Evolutionary conservation across 169 alveolate genomes (phyloP).

Genomic region (Eimeria falciformis): DNA sequence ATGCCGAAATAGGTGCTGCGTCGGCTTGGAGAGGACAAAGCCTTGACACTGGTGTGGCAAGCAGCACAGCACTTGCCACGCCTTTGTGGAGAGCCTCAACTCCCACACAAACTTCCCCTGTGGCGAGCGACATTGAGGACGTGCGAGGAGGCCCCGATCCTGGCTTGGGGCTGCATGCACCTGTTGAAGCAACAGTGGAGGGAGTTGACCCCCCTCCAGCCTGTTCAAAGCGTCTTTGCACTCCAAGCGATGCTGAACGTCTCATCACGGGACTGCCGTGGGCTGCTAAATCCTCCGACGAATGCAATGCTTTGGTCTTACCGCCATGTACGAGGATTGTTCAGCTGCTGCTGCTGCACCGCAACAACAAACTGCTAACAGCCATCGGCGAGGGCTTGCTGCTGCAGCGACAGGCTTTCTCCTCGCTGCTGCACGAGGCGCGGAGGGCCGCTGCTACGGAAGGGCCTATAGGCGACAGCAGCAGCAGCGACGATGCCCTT

Average conservation of each 20-base stretch:
- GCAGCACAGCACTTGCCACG: too few relatives aligned
- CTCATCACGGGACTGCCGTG: constrained; percentile 47
- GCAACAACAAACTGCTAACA: constrained; percentile 44
- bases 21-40: too few relatives aligned
- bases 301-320: constrained; percentile 66
- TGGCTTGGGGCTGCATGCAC: too few relatives aligned
- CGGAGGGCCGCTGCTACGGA: constrained; percentile 1
- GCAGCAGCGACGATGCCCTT: constrained; percentile 41
- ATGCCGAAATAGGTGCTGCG: too few relatives aligned
- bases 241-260: constrained; percentile 1
- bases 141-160: too few relatives aligned
- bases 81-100: too few relatives aligned
- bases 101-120: too few relatives aligned
- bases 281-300: constrained; percentile 39
- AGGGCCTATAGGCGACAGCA: constrained; percentile 4
- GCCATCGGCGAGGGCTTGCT: constrained; percentile 60
- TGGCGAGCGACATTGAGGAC: too few relatives aligned
- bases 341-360: constrained; percentile 54
- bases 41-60: too few relatives aligned
- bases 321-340: constrained; percentile 74
- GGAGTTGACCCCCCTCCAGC: too few relatives aligned
- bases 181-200: too few relatives aligned
- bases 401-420: constrained; percentile 34
- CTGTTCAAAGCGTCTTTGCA: too few relatives aligned
- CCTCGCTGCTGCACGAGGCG: neutral